Evolutionary conservation across 2,329 filamentous ascomycete species (phyloP), one percentile per base, ranked within the genome.

Genomic region (Colletotrichum musicola): DNA sequence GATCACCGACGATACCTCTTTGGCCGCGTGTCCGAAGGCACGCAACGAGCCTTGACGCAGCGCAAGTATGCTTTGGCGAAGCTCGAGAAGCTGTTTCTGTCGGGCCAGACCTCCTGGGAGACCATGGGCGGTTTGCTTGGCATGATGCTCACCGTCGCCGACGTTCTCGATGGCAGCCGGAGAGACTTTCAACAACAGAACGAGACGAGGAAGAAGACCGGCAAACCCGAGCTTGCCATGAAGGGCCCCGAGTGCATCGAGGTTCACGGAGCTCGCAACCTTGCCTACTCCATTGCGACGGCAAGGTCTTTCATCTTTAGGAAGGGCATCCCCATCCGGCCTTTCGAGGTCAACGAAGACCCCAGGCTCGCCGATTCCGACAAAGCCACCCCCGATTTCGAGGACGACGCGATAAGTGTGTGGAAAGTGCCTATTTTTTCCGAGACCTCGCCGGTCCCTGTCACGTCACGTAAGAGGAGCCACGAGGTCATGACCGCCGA

Each of bases 251-350:
- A 20, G 64, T 69, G 14, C 44, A 69, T 75, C 27, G 73, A 76
- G 14, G 83, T 98, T 13, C 92, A 97, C 76, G 95, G 93, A 3
- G 90, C 91, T 4, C 89, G 89, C 59, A 98, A 98, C 76, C 80
- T 98, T 62, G 88, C 90, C 53, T 92, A 98, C 75, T 86, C 89
- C 6, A 80, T 99, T 64, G 95, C 94, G n/a, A 93, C 94, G 0
- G 91, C 92, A 16, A 88, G 96, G 53, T 85, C 90, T 38, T 97
- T 97, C 79, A 89, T 98, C 57, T 95, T 98, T 74, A 88, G 96
- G 44, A 94, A 93, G 73, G 91, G 93, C 0, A 86, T 97, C 76
- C 91, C 92, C 0, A 81, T 98, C n/a, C 83, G 82, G 38, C 85
- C 91, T 1, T 85, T 89, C 71, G 96, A 99, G 78, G 87, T 93